phyloP scores from a whole-genome alignment of 257 asterid species.

The Marsdenia floribunda region DNA sequence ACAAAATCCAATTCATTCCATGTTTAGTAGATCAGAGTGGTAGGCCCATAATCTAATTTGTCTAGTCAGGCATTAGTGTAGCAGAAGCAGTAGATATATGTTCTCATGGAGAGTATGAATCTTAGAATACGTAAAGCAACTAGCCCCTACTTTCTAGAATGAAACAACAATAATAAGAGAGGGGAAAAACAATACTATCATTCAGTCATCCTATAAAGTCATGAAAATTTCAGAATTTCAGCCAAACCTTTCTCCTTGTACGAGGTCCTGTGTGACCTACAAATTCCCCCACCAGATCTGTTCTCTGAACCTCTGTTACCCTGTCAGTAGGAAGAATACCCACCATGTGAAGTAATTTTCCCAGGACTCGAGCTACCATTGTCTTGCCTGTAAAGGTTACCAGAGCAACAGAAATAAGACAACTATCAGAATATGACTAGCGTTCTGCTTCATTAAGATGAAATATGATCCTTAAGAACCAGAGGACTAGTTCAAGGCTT shows the following conservation, averaged over 20 bases:
- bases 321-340: constrained; percentile 74
- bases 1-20: too few species aligned
- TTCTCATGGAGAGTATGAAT: not conserved
- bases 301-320: constrained; percentile 93
- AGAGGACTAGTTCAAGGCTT: not conserved
- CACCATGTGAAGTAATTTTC: constrained; percentile 76
- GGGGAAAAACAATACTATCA: not conserved
- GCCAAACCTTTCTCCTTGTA: constrained; percentile 68
- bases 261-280: constrained; percentile 83
- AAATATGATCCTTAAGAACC: not conserved
- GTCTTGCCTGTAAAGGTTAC: constrained; percentile 61
- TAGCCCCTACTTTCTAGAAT: not conserved
- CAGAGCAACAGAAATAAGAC: not conserved
- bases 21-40: too few species aligned
- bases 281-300: constrained; percentile 85
- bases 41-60: not conserved
- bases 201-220: not conserved
- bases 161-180: not conserved
- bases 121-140: not conserved
- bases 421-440: not conserved
- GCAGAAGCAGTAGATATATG: not conserved
- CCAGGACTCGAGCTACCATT: constrained; percentile 79
- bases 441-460: not conserved
- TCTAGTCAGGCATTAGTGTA: not conserved
- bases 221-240: not conserved